Evolutionary conservation across 2,329 filamentous ascomycete genomes (phyloP), one percentile per base, ranked within the genome.

Genomic region (Xylariaceae sp.): DNA sequence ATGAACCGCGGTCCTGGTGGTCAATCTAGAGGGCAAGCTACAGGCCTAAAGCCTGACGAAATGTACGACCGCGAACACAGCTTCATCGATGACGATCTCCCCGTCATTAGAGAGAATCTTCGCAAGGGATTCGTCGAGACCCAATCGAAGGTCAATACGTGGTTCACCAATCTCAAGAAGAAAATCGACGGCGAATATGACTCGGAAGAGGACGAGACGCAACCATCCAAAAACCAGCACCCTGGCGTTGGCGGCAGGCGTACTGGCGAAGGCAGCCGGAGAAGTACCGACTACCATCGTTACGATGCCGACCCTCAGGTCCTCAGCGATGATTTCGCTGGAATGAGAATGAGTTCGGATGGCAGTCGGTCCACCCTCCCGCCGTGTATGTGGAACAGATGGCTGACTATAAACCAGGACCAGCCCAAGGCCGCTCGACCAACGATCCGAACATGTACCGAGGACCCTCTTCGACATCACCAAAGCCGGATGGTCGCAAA

Each of bases 281-380:
- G 83, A 49, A 94, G 89, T 56, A 82, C 82, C 25, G 90, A 96
- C 57, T 87, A 89, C 42, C 83, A 89, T 48, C 80, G 87, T 37
- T 98, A 98, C 55, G 92, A 98, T 57, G 88, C 89, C 18, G 92
- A 98, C 56, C 92, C 90, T 19, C 79, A 89, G 54, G 77, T 96
- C 23, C 69, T 98, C 19, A 80, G 81, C 41, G 90, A 95, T 50
- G 89, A 96, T 53, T 96, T 98, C 62, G 74, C 76, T 11, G 75
- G 76, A 19, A 80, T 82, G 58, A 75, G 72, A 52, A 69, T 82
- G 38, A 67, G 73, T 22, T 62, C 64, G 15, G 77, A 80, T 48
- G 75, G 76, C 33, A 76, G 77, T 80, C 60, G 63, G 76, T 63
- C 5, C 27, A 29, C 19, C 27, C 11, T 11, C 13, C 33, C 13